These are phyloP conservation scores for Jaapia argillacea DNA, from an alignment of 768 basidiomycete genomes.

Conservation along the genomic window DNA sequence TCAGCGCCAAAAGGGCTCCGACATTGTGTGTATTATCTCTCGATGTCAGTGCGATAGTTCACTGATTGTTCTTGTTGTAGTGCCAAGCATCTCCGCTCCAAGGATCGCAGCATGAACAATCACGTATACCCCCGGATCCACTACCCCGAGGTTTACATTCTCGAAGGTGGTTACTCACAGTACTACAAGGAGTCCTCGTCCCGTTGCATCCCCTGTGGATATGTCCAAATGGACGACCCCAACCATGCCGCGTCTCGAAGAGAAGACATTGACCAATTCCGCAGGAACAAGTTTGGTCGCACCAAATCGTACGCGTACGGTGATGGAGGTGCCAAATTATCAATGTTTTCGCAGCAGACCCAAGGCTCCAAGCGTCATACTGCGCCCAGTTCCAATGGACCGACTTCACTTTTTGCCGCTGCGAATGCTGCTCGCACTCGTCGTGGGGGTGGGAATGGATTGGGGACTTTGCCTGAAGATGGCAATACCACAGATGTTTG, in stretches of 20 bases:
- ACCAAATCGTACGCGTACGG: constrained; percentile 91
- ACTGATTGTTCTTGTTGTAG: constrained; percentile 16
- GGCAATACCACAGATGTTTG: constrained; percentile 47
- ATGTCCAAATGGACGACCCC: constrained; percentile 95
- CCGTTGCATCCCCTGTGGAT: constrained; percentile 74
- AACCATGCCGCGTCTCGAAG: constrained; percentile 68
- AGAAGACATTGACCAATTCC: constrained; percentile 87
- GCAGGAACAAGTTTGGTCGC: constrained; percentile 78
- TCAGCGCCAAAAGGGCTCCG: constrained; percentile 89
- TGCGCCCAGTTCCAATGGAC: constrained; percentile 37
- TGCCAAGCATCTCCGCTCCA: constrained; percentile 87
- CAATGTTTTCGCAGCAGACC: constrained; percentile 22
- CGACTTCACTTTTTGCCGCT: constrained; percentile 51
- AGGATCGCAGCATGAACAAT: constrained; percentile 83
- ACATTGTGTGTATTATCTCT: constrained; percentile 64
- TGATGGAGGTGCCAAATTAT: constrained; percentile 42
- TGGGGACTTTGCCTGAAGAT: constrained; percentile 62
- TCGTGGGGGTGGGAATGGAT: constrained; percentile 35
- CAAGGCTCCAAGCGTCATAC: constrained; percentile 55
- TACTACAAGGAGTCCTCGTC: constrained; percentile 64
- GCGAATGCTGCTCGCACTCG: constrained; percentile 59
- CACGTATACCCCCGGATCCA: constrained; percentile 86
- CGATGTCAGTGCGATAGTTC: not conserved
- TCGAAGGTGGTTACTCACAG: constrained; percentile 91
- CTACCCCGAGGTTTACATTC: constrained; percentile 94